phyloP scores from a whole-genome alignment of 139 green algal species.

The Mesotaenium endlicherianum region DNA sequence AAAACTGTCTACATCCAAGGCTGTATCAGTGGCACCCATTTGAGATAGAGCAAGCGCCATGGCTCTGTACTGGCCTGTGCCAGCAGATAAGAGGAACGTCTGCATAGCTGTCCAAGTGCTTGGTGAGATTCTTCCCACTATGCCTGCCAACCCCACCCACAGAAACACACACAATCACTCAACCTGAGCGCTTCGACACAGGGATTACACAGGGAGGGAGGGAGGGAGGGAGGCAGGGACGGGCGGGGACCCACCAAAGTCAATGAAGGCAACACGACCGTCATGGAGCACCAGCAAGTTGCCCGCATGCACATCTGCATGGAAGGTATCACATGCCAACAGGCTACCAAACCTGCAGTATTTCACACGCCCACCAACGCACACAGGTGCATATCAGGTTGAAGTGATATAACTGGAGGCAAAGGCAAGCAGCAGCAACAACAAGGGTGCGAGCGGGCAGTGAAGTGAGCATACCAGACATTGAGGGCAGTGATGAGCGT shows the following conservation, averaged over 20 bases:
- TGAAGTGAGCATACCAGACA: conserved; percentile 67
- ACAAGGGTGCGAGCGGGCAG: not conserved
- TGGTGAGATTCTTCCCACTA: conserved; percentile 79
- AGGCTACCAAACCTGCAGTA: conserved; percentile 71
- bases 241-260: conserved; percentile 47
- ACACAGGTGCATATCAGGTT: not conserved
- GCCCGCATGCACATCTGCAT: conserved; percentile 93
- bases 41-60: conserved; percentile 72
- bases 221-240: not conserved
- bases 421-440: conserved; percentile 1
- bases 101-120: conserved; percentile 64
- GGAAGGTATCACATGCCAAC: conserved; percentile 85
- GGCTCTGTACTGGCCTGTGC: conserved; percentile 67
- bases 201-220: too few species aligned
- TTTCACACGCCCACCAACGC: conserved; percentile 1
- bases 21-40: conserved; percentile 56
- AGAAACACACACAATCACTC: too few species aligned
- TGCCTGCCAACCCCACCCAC: too few species aligned
- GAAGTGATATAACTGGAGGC: not conserved
- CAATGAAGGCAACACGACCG: conserved; percentile 57
- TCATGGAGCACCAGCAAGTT: conserved; percentile 88
- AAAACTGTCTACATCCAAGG: conserved; percentile 70
- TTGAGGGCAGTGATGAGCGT: conserved; percentile 90
- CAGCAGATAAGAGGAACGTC: conserved; percentile 69
- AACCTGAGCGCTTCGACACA: too few species aligned